phyloP scores from a whole-genome alignment of 495 filamentous ascomycete genomes.

The Aspergillus sclerotiicarbonarius region DNA sequence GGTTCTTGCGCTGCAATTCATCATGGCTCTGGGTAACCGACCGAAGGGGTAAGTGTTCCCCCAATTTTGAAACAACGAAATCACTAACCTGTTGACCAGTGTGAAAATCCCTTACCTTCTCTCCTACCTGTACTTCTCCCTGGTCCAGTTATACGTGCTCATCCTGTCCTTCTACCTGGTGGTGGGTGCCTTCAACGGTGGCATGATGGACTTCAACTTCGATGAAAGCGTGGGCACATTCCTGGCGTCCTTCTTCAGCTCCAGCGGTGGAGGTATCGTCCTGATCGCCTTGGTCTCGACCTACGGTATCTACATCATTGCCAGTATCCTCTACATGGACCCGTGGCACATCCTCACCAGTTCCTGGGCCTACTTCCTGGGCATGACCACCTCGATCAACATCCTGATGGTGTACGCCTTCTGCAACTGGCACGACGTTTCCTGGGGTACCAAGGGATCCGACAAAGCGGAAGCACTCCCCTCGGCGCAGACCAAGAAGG shows the following conservation, averaged over 20 bases:
- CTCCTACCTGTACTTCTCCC: conserved; percentile 81
- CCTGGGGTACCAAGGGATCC: conserved; percentile 98
- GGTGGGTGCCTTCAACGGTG: conserved; percentile 67
- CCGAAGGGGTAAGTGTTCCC: conserved; percentile 72
- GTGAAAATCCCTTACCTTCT: conserved; percentile 62
- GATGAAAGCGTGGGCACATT: conserved; percentile 49
- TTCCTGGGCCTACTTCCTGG: conserved; percentile 85
- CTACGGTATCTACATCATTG: conserved; percentile 92
- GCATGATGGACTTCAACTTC: conserved; percentile 52
- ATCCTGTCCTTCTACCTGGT: conserved; percentile 86
- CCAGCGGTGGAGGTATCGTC: conserved; percentile 73
- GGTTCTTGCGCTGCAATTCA: conserved; percentile 89
- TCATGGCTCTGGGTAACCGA: conserved; percentile 90
- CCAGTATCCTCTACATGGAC: conserved; percentile 94
- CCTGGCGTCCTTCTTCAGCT: conserved; percentile 74
- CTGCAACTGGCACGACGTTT: conserved; percentile 99
- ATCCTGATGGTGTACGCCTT: conserved; percentile 97
- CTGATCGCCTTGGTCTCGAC: conserved; percentile 88
- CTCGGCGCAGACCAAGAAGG: conserved; percentile 78
- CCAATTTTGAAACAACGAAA: background rate
- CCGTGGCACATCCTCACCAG: conserved; percentile 99
- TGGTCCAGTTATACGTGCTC: conserved; percentile 87
- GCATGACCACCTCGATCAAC: conserved; percentile 97
- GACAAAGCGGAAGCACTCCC: conserved; percentile 94
- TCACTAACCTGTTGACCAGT: no score